Evolutionary conservation across 495 filamentous ascomycete species (phyloP).

Genomic region (Neurospora sp.): DNA sequence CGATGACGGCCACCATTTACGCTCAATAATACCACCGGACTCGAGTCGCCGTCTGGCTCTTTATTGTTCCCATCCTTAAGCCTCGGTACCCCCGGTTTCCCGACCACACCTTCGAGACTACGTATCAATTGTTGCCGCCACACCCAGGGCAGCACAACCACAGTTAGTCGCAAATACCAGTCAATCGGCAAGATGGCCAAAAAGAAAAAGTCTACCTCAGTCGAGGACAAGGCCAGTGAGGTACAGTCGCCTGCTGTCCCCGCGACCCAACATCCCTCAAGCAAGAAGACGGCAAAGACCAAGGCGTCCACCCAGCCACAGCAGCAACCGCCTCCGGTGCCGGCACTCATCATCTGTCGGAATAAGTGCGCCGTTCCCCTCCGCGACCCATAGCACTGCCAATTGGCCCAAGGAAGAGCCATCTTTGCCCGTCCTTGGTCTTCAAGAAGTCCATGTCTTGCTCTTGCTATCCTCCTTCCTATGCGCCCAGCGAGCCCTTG

Average conservation of each 20-base stretch:
- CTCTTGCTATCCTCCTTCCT: background rate
- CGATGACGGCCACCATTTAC: background rate
- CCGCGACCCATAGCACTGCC: background rate
- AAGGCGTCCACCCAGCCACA: constrained; percentile 1
- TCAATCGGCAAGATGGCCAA: constrained; percentile 5
- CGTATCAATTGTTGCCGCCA: too few relatives aligned
- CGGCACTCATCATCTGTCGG: constrained; percentile 11
- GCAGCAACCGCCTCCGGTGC: background rate
- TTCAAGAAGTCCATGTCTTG: background rate
- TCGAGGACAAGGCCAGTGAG: constrained; percentile 2
- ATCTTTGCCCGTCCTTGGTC: background rate
- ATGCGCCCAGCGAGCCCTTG: background rate
- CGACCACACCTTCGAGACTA: background rate
- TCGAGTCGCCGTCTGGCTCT: background rate
- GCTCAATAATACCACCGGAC: background rate
- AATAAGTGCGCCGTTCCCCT: constrained; percentile 9
- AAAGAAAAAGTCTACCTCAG: constrained; percentile 6
- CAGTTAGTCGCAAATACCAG: background rate
- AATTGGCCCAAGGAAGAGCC: background rate
- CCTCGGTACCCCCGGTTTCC: background rate
- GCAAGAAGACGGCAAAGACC: constrained; percentile 7
- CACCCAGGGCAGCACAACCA: too few relatives aligned
- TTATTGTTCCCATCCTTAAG: background rate
- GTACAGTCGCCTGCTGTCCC: background rate
- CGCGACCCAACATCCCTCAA: background rate